Evolutionary conservation across 331 rosid species (phyloP).

Genomic region (Saraca asoca): DNA sequence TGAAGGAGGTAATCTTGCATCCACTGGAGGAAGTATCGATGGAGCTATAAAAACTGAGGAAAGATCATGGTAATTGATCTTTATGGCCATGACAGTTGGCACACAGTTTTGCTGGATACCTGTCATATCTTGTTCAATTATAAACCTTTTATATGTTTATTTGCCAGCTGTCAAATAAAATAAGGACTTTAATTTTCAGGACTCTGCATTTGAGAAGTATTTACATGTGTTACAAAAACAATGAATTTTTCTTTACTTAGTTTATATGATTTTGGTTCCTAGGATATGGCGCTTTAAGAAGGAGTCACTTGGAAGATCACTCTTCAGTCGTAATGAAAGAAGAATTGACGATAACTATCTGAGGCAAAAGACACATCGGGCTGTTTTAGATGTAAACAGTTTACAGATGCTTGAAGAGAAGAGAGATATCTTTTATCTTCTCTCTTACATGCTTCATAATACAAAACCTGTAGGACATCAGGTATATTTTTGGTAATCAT

Average conservation of each 20-base stretch:
- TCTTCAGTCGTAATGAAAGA: slow-evolving; percentile 44
- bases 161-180: too few species aligned
- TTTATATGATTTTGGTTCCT: slow-evolving; percentile 33
- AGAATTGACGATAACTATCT: slow-evolving; percentile 49
- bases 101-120: slow-evolving; percentile 4
- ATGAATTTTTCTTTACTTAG: slow-evolving; percentile 19
- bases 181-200: too few species aligned
- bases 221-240: too few species aligned
- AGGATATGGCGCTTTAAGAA: slow-evolving; percentile 44
- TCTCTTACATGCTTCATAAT: slow-evolving; percentile 83
- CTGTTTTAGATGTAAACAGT: slow-evolving; percentile 64
- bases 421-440: slow-evolving; percentile 82
- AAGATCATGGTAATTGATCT: slow-evolving; percentile 62
- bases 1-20: slow-evolving; percentile 48
- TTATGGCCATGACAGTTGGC: background rate
- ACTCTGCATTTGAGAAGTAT: too few species aligned
- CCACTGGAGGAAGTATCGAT: slow-evolving; percentile 45
- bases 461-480: slow-evolving; percentile 98
- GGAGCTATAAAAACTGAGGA: slow-evolving; percentile 52
- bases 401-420: slow-evolving; percentile 77
- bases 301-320: slow-evolving; percentile 53
- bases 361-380: slow-evolving; percentile 62
- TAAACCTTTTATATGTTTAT: too few species aligned
- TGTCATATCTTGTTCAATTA: slow-evolving; percentile 1
- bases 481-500: slow-evolving; percentile 56